Percentiles rank a stretch among this genome's conserved stretches.
Conservation (phyloP, 495 filamentous ascomycete genomes). For the Podospora australis region DNA sequence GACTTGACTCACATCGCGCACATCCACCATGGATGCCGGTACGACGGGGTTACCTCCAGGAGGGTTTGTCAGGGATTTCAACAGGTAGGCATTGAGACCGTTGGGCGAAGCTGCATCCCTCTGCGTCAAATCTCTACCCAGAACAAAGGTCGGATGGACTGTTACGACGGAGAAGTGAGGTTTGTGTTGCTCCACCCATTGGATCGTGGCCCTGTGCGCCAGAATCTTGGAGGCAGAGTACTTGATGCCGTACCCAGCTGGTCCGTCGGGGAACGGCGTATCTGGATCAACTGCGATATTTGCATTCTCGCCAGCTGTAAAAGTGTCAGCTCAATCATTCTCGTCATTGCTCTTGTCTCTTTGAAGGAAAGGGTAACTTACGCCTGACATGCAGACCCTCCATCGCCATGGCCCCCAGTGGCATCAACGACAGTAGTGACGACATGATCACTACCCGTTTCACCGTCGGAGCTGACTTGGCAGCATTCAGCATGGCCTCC, state of each 20-base stretch:
- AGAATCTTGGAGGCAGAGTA: slow-evolving; percentile 17
- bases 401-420: neutral
- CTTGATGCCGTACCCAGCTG: slow-evolving; percentile 9
- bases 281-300: slow-evolving; percentile 7
- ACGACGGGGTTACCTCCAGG: slow-evolving; percentile 16
- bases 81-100: slow-evolving; percentile 7
- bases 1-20: slow-evolving; percentile 36
- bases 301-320: slow-evolving; percentile 5
- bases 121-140: slow-evolving; percentile 9
- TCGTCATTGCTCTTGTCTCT: neutral
- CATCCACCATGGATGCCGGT: slow-evolving; percentile 26
- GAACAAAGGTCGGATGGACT: slow-evolving; percentile 20
- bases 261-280: slow-evolving; percentile 8
- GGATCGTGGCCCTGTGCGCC: slow-evolving; percentile 19
- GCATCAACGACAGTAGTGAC: slow-evolving; percentile 10
- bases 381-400: slow-evolving; percentile 9
- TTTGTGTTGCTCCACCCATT: slow-evolving; percentile 17
- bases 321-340: neutral
- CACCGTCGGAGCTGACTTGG: neutral
- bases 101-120: neutral
- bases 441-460: slow-evolving; percentile 11
- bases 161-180: slow-evolving; percentile 21
- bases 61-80: slow-evolving; percentile 26
- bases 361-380: neutral
- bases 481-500: slow-evolving; percentile 9